phyloP scores from a whole-genome alignment of 2,329 filamentous ascomycete genomes.

The Fusarium annulatum region DNA sequence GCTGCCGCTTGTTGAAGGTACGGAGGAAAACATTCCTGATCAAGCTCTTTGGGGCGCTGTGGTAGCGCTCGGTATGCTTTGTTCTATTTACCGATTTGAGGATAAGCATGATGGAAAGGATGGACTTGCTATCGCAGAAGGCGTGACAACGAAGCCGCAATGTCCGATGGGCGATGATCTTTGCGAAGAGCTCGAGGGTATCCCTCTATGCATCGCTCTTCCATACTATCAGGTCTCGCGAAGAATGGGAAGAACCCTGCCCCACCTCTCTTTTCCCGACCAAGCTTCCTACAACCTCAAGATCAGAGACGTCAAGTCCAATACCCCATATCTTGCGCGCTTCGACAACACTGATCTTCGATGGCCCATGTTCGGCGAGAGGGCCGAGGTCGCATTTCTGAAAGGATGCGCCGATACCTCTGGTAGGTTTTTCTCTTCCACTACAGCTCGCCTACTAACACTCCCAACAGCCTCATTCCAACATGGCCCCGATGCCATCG shows the following conservation, averaged over 20 bases:
- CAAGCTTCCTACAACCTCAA: constrained; percentile 65
- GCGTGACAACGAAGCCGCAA: constrained; percentile 47
- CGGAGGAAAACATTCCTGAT: constrained; percentile 61
- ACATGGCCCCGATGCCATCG: constrained; percentile 62
- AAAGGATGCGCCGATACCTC: constrained; percentile 60
- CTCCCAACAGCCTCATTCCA: constrained; percentile 55
- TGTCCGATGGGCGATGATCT: constrained; percentile 62
- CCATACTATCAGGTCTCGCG: constrained; percentile 63
- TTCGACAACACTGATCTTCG: constrained; percentile 65
- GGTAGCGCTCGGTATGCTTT: constrained; percentile 63
- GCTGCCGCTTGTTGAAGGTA: constrained; percentile 61
- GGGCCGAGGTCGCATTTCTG: constrained; percentile 62
- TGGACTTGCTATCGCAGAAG: constrained; percentile 53
- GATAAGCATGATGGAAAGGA: constrained; percentile 63
- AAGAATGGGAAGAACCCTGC: constrained; percentile 63
- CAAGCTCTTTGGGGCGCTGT: constrained; percentile 64
- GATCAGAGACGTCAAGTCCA: constrained; percentile 60
- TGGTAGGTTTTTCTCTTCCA: constrained; percentile 17
- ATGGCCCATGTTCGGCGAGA: constrained; percentile 66
- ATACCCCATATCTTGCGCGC: constrained; percentile 60
- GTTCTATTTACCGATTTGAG: constrained; percentile 65
- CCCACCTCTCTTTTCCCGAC: constrained; percentile 64
- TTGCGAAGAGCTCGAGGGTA: constrained; percentile 61
- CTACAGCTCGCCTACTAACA: fast-evolving
- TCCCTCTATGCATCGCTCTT: constrained; percentile 60